Evolutionary conservation across 78 protist genomes (phyloP).

Genomic region (Dictyostelium firmibasis): DNA sequence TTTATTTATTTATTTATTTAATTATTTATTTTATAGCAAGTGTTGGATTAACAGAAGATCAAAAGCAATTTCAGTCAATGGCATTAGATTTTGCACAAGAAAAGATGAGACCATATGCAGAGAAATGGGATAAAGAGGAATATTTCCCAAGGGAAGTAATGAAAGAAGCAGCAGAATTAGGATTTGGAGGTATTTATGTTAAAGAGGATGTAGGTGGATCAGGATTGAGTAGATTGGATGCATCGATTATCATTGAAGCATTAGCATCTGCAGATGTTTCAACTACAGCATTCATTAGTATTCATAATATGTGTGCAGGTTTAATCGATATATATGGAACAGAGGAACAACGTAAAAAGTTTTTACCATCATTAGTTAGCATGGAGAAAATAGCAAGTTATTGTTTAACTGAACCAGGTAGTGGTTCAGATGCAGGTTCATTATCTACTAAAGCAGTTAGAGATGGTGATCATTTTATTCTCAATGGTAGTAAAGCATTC

Average conservation of each 20-base stretch:
- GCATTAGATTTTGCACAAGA: conserved; percentile 82
- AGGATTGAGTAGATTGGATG: conserved; percentile 88
- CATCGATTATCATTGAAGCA: conserved; percentile 89
- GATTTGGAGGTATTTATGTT: conserved; percentile 92
- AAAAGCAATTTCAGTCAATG: conserved; percentile 26
- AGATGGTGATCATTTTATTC: conserved; percentile 86
- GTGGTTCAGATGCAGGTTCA: conserved; percentile 94
- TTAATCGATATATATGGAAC: conserved; percentile 91
- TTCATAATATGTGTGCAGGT: conserved; percentile 94
- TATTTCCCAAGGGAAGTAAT: conserved; percentile 80
- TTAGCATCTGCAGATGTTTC: conserved; percentile 86
- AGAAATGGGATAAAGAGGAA: conserved; percentile 89
- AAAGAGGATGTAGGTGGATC: conserved; percentile 87
- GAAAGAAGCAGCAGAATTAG: conserved; percentile 88
- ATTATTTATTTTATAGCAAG: conserved; percentile 7
- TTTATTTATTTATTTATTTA: neutral
- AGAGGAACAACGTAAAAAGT: conserved; percentile 79
- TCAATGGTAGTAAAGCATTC: conserved; percentile 95
- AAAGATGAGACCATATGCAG: conserved; percentile 84
- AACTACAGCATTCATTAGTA: conserved; percentile 93
- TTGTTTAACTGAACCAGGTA: conserved; percentile 95
- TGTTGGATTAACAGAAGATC: conserved; percentile 82
- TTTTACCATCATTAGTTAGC: conserved; percentile 78
- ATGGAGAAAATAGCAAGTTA: conserved; percentile 83
- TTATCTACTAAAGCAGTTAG: conserved; percentile 84